Percentiles rank a stretch among this genome's conserved stretches.
These are phyloP conservation scores for Aureococcus anophagefferens DNA, from an alignment of 108 stramenopile species.

Conservation along the genomic window DNA sequence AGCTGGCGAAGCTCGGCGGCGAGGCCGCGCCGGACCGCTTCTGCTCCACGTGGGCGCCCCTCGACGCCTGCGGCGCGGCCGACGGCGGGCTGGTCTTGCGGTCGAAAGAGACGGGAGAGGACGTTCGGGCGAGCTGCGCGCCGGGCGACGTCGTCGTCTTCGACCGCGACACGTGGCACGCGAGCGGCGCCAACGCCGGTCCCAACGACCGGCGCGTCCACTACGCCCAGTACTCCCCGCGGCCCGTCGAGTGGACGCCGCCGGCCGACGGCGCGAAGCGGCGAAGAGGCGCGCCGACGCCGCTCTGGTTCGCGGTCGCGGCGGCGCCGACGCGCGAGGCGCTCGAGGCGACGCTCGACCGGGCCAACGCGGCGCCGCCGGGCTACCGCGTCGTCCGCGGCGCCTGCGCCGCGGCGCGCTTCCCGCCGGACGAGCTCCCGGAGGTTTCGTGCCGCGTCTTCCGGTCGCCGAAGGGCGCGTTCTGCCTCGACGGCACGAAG, in stretches of 20 bases:
- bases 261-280: background rate
- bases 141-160: slow-evolving; percentile 1
- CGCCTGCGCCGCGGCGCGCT: too few species aligned
- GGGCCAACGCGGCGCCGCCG: too few species aligned
- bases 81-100: background rate
- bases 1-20: background rate
- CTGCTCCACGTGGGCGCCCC: background rate
- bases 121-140: background rate
- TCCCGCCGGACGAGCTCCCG: too few species aligned
- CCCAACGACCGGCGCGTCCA: background rate
- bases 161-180: background rate
- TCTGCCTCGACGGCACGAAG: background rate
- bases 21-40: background rate
- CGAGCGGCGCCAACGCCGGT: background rate
- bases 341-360: too few species aligned
- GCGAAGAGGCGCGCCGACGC: too few species aligned
- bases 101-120: background rate
- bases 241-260: background rate
- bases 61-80: background rate
- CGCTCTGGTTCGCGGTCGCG: background rate
- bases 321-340: background rate
- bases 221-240: background rate
- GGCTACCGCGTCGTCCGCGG: too few species aligned
- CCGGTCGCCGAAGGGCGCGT: background rate
- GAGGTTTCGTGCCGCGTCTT: background rate